Base-by-base conservation (phyloP, 139 green algal genomes). In the Coelastrella sp. region DNA sequence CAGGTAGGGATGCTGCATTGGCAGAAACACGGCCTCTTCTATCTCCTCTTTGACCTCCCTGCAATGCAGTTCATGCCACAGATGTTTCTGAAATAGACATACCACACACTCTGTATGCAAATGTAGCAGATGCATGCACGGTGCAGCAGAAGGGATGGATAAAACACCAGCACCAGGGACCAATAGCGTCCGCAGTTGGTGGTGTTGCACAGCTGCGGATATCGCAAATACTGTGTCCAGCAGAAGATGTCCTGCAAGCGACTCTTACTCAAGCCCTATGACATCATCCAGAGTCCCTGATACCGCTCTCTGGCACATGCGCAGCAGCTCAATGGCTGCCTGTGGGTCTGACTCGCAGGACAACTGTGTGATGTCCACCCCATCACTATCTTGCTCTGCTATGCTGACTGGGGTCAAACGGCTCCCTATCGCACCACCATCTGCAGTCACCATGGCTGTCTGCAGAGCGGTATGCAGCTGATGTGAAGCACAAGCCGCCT, bases 21-120 rank as follows among this genome's bases (percentile, higher is more conserved):
- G 94, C 88, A 95, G 83, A 61, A 96, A 87, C 15, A 96, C 68
- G 12, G 93, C 93, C 58, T 94, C 79, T 6, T 92, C 87, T 22
- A 96, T 87, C 91, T 96, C 93, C 68, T 94, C 85, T 80, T 93
- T 93, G 11, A 93, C 66, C 0, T 80, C 78, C 15, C 90, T 94
- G 89, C 75, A 90, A 20, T 49, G 11, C 57, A 70, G 20, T 14
- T 60, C 22, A 11, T 61, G 78, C 35, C 35, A 49, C 35, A 49
- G 35, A 49, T 49, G 35, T 49, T 49, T 49, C 35, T 49, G 35
- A 49, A 1, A 49, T 1, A 49, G 35, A 49, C 35, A 49, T 3
- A 49, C 35, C 35, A 49, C 35, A 49, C 35, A 49, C 35, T 49
- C 35, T 49, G 35, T 49, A 49, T 49, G 35, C 1, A 49, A 1